A percentile compares a stretch with the other conserved stretches of the same genome.
These are phyloP conservation scores for Zasmidium citrigriseum DNA, from an alignment of 2,329 filamentous ascomycete species.

Conservation along the genomic window DNA sequence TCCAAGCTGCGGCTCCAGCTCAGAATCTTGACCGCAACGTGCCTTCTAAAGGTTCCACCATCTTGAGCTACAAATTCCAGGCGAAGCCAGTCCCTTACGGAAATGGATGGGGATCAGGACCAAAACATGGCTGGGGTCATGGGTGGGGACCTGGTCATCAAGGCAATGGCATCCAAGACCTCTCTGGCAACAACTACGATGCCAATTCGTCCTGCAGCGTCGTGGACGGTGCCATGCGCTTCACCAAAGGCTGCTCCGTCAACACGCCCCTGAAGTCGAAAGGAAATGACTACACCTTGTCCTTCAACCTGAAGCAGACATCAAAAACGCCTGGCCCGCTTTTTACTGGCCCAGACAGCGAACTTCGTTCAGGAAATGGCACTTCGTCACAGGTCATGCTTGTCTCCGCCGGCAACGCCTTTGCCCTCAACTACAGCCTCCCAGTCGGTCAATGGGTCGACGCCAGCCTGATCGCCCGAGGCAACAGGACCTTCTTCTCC, in stretches of 20 bases:
- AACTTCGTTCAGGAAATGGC: conserved; percentile 25
- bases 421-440: conserved; percentile 43
- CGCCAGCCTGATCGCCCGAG: conserved; percentile 37
- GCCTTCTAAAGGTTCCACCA: conserved; percentile 37
- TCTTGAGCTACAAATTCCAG: conserved; percentile 40
- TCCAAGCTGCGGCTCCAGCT: conserved; percentile 46
- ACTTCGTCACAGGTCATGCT: conserved; percentile 37
- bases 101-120: background rate
- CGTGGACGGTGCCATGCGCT: conserved; percentile 9
- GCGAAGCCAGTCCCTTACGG: conserved; percentile 5
- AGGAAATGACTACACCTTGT: conserved; percentile 59
- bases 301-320: conserved; percentile 47
- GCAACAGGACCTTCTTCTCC: conserved; percentile 39
- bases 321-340: conserved; percentile 48
- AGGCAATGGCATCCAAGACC: conserved; percentile 37
- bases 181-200: conserved; percentile 45
- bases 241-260: conserved; percentile 43
- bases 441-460: conserved; percentile 41
- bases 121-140: too few relatives aligned
- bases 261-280: conserved; percentile 54
- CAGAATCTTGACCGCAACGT: conserved; percentile 54
- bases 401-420: conserved; percentile 41
- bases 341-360: conserved; percentile 38
- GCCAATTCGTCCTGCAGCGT: conserved; percentile 41
- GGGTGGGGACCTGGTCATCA: too few relatives aligned